Base-by-base conservation (phyloP, 495 filamentous ascomycete genomes). In the Parathielavia hyrcaniae region DNA sequence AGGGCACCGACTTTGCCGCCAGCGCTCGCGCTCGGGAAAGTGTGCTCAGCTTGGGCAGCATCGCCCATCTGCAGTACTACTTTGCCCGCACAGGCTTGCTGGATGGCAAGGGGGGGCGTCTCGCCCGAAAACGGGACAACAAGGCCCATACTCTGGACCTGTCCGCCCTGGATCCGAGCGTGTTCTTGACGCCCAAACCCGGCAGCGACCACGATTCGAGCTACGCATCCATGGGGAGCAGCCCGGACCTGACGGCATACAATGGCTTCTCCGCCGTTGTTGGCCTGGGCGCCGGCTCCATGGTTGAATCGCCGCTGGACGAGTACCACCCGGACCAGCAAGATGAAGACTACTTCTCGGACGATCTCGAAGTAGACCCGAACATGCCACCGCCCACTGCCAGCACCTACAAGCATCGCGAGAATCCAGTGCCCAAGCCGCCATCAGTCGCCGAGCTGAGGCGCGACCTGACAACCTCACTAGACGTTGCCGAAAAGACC, bases 11-110 rank as follows among this genome's bases (percentile, higher is more conserved):
- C 64, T 98, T 98, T 70, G 87, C 93, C 12, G 86, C 86, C 32
- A 97, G 93, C 36, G 93, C 93, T 51, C 83, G 83, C 61, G 87
- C 89, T 45, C 78, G 93, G 58, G 91, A 97, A 61, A 96, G 90
- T 64, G 93, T 98, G 55, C 84, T 97, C 80, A 96, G 88, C 67
- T 73, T 98, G 60, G 93, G 93, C 23, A 96, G 91, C 67, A 98
- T 98, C 64, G 90, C 91, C 47, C 93, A 98, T 74, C 74, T 98
- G 63, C 93, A 98, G 66, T 96, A 98, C 71, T 98, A 97, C 70
- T 98, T 98, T 70, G 92, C 93, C 39, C 80, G 95, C 50, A 98
- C 93, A 4, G 93, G 93, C 4, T 71, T 98, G 51, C 71, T 98
- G 48, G 93, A 98, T 65, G 91, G 92, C 38, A 97, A 96, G 69